These are phyloP conservation scores for Fusarium chuoi DNA, from an alignment of 2,329 filamentous ascomycete species.

Conservation along the genomic window DNA sequence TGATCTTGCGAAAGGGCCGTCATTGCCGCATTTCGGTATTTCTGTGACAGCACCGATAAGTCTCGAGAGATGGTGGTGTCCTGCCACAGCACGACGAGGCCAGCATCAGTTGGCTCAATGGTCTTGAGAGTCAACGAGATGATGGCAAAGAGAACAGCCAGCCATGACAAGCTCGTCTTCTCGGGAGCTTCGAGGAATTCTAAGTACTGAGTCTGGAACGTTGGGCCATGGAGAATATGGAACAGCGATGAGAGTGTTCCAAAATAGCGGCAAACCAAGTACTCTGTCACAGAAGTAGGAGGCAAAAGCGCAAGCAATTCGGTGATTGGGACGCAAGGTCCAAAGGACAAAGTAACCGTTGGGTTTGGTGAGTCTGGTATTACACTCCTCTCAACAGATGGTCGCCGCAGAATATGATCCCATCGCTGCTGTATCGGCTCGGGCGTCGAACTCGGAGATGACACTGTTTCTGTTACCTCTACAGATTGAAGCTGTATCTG, in stretches of 20 bases:
- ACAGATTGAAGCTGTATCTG: background rate
- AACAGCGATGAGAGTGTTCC: constrained; percentile 1
- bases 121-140: constrained; percentile 6
- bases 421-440: constrained; percentile 20
- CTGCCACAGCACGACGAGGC: background rate
- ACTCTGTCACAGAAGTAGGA: background rate
- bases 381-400: background rate
- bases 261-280: background rate
- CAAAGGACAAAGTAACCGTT: background rate
- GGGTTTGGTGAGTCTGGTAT: background rate
- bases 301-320: constrained; percentile 1
- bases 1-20: constrained; percentile 5
- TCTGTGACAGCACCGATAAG: rapidly evolving
- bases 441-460: background rate
- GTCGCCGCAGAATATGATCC: background rate
- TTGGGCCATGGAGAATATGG: constrained; percentile 6
- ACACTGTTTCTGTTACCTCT: background rate
- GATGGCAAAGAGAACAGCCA: background rate
- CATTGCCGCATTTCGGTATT: background rate
- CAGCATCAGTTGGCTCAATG: background rate
- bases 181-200: background rate
- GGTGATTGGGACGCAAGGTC: background rate
- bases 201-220: background rate
- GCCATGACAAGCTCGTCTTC: background rate
- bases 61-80: background rate